phyloP scores from a whole-genome alignment of 2,329 filamentous ascomycete species.

The Pestalotiopsis fici region DNA sequence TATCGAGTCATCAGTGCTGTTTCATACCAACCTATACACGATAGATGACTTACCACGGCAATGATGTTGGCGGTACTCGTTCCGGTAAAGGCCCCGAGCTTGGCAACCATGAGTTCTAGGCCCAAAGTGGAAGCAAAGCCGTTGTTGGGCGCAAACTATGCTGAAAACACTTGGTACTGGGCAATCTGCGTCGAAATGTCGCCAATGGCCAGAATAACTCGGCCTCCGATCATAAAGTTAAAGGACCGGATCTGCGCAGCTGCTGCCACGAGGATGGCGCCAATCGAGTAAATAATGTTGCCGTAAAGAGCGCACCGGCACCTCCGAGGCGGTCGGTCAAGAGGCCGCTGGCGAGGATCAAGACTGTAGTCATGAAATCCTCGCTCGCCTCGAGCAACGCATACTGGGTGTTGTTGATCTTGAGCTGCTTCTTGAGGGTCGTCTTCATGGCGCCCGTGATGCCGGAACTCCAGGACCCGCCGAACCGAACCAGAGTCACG shows the following conservation, averaged over 20 bases:
- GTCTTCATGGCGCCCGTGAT: conserved; percentile 63
- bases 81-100: conserved; percentile 62
- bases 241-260: conserved; percentile 57
- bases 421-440: conserved; percentile 60
- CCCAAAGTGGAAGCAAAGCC: conserved; percentile 64
- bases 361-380: conserved; percentile 60
- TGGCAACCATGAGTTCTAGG: conserved; percentile 61
- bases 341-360: conserved; percentile 56
- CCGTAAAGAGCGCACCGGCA: conserved; percentile 60
- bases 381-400: conserved; percentile 60
- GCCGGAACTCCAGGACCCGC: conserved; percentile 60
- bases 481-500: conserved; percentile 58
- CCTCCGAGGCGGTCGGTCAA: conserved; percentile 61
- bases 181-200: conserved; percentile 66
- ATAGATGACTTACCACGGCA: conserved; percentile 34
- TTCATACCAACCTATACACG: not conserved
- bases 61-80: conserved; percentile 63
- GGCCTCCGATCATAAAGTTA: conserved; percentile 60
- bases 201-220: conserved; percentile 57
- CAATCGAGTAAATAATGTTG: conserved; percentile 60
- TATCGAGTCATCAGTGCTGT: conserved; percentile 21
- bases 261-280: conserved; percentile 59
- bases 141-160: conserved; percentile 62
- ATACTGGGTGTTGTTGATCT: conserved; percentile 62
- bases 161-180: conserved; percentile 66